Conservation (phyloP, 257 asterid genomes). For the Echites panduratus region DNA sequence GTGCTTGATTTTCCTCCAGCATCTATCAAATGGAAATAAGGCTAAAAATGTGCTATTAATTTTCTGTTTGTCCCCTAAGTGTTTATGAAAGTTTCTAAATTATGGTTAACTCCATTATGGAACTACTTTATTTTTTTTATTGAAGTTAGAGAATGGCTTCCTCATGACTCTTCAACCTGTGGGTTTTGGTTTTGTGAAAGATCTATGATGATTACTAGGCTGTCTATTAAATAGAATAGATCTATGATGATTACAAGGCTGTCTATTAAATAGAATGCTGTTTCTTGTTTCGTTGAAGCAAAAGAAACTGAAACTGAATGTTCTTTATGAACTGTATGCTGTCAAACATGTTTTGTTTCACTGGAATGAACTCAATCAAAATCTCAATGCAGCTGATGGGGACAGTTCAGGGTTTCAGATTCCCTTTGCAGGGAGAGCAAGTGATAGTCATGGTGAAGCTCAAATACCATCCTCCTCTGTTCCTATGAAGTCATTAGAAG, state of each 20-base stretch:
- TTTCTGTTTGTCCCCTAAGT: not conserved
- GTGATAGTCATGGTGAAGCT: not conserved
- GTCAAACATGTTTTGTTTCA: not conserved
- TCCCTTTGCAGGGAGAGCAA: not conserved
- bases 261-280: not conserved
- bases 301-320: not conserved
- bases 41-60: not conserved
- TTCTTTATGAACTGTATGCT: not conserved
- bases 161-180: not conserved
- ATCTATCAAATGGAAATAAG: not conserved
- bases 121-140: not conserved
- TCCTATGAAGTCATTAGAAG: not conserved
- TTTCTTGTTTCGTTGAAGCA: not conserved
- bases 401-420: not conserved
- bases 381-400: constrained; percentile 14
- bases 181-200: not conserved
- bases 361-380: not conserved
- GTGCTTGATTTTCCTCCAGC: not conserved
- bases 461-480: constrained; percentile 3
- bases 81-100: not conserved
- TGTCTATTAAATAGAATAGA: too few relatives aligned
- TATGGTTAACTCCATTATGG: not conserved
- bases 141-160: not conserved
- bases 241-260: not conserved
- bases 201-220: too few relatives aligned